Evolutionary conservation across 2,329 filamentous ascomycete genomes (phyloP).

Genomic region (Tolypocladium nubicola): DNA sequence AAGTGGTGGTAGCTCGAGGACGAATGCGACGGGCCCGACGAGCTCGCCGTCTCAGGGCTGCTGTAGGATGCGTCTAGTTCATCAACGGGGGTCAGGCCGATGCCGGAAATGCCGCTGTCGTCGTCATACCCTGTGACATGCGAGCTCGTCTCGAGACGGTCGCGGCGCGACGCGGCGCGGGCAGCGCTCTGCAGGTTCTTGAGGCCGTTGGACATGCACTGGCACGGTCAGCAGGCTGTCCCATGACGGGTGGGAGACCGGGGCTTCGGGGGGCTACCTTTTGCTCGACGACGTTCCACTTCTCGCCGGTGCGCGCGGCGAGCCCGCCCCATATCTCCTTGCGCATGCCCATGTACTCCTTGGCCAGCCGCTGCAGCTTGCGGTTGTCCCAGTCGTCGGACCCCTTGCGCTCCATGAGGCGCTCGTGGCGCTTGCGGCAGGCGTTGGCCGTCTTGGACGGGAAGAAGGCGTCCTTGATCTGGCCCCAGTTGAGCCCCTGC

Average conservation of each 20-base stretch:
- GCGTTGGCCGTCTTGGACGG: slow-evolving; percentile 71
- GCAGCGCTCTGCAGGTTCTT: slow-evolving; percentile 68
- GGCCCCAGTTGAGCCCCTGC: slow-evolving; percentile 71
- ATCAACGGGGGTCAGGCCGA: slow-evolving; percentile 47
- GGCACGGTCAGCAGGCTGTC: slow-evolving; percentile 3
- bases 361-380: slow-evolving; percentile 63
- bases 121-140: slow-evolving; percentile 45
- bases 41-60: slow-evolving; percentile 39
- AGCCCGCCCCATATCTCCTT: slow-evolving; percentile 74
- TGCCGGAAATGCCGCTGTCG: slow-evolving; percentile 60
- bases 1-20: slow-evolving; percentile 15
- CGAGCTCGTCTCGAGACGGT: slow-evolving; percentile 40
- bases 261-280: slow-evolving; percentile 35
- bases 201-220: slow-evolving; percentile 73
- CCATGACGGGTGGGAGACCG: neutral
- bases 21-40: slow-evolving; percentile 11
- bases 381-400: slow-evolving; percentile 70
- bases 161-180: slow-evolving; percentile 55
- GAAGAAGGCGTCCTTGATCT: slow-evolving; percentile 69
- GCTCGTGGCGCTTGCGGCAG: slow-evolving; percentile 81
- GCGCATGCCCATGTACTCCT: slow-evolving; percentile 69
- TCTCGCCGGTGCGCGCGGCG: slow-evolving; percentile 67
- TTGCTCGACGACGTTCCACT: slow-evolving; percentile 60
- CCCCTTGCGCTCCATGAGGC: slow-evolving; percentile 65
- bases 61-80: slow-evolving; percentile 47